phyloP scores from a whole-genome alignment of 768 basidiomycete species.

The Mycena albidolilacea region DNA sequence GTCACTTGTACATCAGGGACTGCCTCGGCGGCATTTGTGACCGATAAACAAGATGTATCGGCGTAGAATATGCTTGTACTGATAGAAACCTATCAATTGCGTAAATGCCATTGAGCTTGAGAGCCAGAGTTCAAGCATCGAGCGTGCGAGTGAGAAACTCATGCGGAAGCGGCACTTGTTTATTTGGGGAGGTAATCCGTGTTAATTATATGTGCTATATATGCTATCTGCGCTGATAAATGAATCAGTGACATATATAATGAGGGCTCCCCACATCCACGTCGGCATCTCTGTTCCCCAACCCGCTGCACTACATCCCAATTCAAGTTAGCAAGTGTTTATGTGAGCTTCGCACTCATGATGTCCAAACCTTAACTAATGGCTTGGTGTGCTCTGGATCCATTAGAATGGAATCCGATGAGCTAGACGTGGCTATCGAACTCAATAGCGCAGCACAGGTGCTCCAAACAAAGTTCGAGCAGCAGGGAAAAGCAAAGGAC shows the following conservation, averaged over 20 bases:
- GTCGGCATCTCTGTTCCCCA: background rate
- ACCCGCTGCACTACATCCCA: background rate
- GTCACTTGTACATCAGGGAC: no score
- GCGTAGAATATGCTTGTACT: no score
- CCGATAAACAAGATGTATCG: no score
- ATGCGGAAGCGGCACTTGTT: no score
- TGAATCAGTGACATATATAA: slow-evolving; percentile 8
- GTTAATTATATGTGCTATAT: background rate
- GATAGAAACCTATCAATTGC: no score
- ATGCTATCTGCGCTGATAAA: background rate
- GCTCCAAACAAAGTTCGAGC: background rate
- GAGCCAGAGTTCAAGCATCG: no score
- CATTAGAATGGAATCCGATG: slow-evolving; percentile 9
- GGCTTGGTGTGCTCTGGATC: background rate
- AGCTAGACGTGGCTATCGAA: background rate
- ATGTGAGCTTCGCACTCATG: background rate
- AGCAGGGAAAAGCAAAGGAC: background rate
- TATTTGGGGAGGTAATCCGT: no score
- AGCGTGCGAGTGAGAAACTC: no score
- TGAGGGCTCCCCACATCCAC: background rate
- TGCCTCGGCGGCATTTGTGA: no score
- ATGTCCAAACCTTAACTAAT: slow-evolving; percentile 4
- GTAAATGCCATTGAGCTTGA: no score
- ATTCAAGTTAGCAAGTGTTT: background rate
- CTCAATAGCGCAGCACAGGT: background rate